Base-by-base conservation (phyloP, 2,329 filamentous ascomycete genomes). In the Chaetomium olivaceum region DNA sequence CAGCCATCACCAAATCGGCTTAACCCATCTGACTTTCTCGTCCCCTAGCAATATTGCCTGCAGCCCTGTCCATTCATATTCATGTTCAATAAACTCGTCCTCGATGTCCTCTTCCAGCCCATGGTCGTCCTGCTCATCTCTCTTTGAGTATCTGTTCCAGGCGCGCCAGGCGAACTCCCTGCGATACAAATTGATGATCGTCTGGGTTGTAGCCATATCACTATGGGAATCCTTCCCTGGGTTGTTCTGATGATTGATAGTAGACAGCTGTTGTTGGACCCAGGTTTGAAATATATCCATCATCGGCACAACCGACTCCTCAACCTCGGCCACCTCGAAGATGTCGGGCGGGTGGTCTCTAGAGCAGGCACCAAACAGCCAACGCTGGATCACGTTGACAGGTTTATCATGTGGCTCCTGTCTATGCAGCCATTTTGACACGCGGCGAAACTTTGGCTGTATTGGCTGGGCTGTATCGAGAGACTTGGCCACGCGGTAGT, bases 301-400 rank as follows among this genome's bases (percentile, higher is more conserved):
- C 23, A 33, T 54, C 25, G 63, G 58, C 52, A 65, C 59, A 3
- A 43, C 63, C 46, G 58, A 62, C 50, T 65, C 63, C n/a, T 65
- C 54, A 11, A 16, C 14, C 7, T 16, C 14, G n/a, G 57, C 58
- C 8, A 62, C 33, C 29, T 65, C 52, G 14, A 65, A 65, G 14
- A 62, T 58, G 27, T 65, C 63, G 5, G 58, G 63, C 16, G 14
- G 16, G 9, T 9, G 58, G 9, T 9, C 12, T n/a, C 58, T 50
- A 3, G 39, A 21, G 36, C 14, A 57, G 6, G 1, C 8, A 11
- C 11, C 5, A 23, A 14, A 36, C 14, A 1, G 5, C 27, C 11
- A 9, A 9, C 31, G 21, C 29, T 14, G 25, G n/a, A 58, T 9
- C 1, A 3, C 11, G 19, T 14, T 3, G 12, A 48, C 2, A n/a